phyloP scores from a whole-genome alignment of 441 rosid species.

The Syzygium syzygioides region DNA sequence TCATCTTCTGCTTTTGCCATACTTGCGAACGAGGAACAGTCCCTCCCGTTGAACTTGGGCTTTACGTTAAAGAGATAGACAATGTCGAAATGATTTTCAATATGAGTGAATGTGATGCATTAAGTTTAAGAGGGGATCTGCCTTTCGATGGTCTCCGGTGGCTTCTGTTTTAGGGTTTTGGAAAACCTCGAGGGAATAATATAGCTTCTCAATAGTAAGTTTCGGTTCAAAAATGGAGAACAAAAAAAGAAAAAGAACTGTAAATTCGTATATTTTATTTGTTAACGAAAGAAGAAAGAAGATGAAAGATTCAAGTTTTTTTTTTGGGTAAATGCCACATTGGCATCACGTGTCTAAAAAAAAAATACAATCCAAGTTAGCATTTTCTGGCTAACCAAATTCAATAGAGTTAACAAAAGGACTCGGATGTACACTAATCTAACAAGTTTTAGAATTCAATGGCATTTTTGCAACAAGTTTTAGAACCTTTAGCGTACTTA shows the following conservation, averaged over 20 bases:
- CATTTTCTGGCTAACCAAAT: neutral
- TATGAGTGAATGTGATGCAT: neutral
- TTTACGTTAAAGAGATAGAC: neutral
- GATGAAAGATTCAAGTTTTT: neutral
- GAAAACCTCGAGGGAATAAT: neutral
- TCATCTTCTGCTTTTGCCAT: neutral
- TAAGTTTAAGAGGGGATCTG: neutral
- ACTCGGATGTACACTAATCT: fast-evolving
- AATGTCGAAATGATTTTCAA: neutral
- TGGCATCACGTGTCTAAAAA: neutral
- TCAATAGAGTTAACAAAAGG: neutral
- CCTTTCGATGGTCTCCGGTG: neutral
- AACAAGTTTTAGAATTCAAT: fast-evolving
- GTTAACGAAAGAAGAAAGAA: neutral
- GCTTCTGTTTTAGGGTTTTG: neutral
- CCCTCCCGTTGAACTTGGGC: neutral
- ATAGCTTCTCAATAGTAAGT: neutral
- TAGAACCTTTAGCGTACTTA: fast-evolving
- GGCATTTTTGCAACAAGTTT: fast-evolving
- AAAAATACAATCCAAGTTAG: neutral
- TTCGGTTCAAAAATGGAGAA: neutral
- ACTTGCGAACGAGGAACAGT: neutral
- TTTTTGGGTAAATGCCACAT: neutral
- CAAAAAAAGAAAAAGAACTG: neutral
- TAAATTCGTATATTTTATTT: neutral